Evolutionary conservation across 345 rosid genomes (phyloP).

Genomic region (Cardamine occulta): DNA sequence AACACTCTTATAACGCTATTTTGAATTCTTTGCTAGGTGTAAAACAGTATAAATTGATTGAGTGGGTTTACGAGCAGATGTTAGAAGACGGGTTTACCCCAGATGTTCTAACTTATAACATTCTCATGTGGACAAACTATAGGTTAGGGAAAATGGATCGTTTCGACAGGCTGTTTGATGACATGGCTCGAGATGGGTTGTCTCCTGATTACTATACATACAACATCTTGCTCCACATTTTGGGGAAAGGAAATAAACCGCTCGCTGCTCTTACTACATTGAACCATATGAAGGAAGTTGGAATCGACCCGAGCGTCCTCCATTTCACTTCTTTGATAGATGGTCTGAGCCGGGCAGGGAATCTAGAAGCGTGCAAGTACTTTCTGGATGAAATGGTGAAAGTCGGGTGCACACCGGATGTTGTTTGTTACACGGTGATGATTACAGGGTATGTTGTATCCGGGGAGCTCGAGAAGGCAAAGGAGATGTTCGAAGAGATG

Average conservation of each 20-base stretch:
- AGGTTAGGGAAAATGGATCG: constrained; percentile 73
- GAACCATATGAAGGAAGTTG: constrained; percentile 81
- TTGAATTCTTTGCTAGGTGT: constrained; percentile 59
- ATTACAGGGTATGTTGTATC: constrained; percentile 73
- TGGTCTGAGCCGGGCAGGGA: constrained; percentile 86
- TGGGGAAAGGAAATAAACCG: constrained; percentile 86
- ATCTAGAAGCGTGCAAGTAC: constrained; percentile 77
- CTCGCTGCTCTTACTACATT: constrained; percentile 72
- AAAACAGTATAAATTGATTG: constrained; percentile 74
- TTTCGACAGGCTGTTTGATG: constrained; percentile 73
- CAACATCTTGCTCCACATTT: constrained; percentile 79
- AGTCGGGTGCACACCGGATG: constrained; percentile 72
- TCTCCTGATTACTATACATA: constrained; percentile 81
- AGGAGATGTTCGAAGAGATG: constrained; percentile 71
- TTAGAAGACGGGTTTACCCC: constrained; percentile 61
- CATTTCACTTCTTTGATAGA: constrained; percentile 92
- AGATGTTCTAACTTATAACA: constrained; percentile 71
- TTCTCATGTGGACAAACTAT: constrained; percentile 71
- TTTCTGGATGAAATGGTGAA: constrained; percentile 76
- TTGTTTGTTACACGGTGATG: constrained; percentile 83
- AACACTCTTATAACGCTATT: constrained; percentile 79
- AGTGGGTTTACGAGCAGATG: constrained; percentile 89
- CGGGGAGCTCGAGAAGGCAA: constrained; percentile 73
- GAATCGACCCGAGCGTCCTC: constrained; percentile 63
- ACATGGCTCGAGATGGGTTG: constrained; percentile 65